A percentile compares a stretch with the other conserved stretches of the same genome.
Conservation (phyloP, 2,329 filamentous ascomycete species). For the Cryphonectria naterciae region DNA sequence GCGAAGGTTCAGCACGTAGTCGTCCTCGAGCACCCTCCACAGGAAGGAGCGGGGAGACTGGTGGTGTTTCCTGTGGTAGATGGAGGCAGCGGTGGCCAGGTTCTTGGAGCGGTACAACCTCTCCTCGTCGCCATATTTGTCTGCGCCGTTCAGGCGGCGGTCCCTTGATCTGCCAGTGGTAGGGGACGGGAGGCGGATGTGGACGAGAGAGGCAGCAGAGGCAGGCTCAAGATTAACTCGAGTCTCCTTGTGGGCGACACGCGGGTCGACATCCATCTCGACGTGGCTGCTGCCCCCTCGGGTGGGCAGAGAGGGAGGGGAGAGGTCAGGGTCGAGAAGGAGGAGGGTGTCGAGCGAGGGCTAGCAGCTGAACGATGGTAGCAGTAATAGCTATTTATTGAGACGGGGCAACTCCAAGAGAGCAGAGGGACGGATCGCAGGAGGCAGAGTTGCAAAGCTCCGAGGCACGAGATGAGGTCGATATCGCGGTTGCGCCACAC, state of each 20-base stretch:
- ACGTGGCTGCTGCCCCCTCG: conserved; percentile 36
- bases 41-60: conserved; percentile 82
- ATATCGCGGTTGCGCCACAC: conserved; percentile 19
- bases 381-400: neutral
- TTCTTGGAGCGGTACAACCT: conserved; percentile 72
- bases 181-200: conserved; percentile 66
- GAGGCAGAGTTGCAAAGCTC: conserved; percentile 9
- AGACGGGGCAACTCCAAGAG: neutral
- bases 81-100: conserved; percentile 76
- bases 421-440: neutral
- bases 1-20: conserved; percentile 79
- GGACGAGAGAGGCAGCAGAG: conserved; percentile 69
- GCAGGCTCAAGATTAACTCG: conserved; percentile 79
- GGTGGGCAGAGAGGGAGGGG: conserved; percentile 1
- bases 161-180: conserved; percentile 32
- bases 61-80: conserved; percentile 81
- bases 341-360: neutral
- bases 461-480: neutral
- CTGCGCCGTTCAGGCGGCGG: conserved; percentile 43
- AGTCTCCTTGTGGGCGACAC: conserved; percentile 83
- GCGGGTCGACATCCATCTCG: conserved; percentile 68
- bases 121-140: conserved; percentile 65
- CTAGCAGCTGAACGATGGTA: neutral
- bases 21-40: conserved; percentile 85
- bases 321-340: conserved; percentile 8